Percentiles rank a stretch among this genome's conserved stretches.
Evolutionary conservation across 306 rosid genomes (phyloP).

Genomic region (Cucurbita moschata): DNA sequence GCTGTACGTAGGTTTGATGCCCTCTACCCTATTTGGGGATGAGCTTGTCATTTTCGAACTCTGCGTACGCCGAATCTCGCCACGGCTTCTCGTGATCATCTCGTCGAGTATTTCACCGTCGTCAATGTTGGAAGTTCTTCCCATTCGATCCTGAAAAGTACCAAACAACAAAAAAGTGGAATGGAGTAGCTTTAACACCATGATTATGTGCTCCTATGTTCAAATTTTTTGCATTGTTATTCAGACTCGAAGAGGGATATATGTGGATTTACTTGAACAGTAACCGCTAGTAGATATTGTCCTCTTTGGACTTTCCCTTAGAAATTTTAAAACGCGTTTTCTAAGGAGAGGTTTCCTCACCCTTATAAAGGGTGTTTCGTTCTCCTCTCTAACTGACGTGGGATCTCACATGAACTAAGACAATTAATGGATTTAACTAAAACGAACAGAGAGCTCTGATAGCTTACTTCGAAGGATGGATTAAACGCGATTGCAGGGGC

Average conservation of each 20-base stretch:
- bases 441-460: background rate
- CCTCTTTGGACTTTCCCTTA: no score
- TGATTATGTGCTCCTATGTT: background rate
- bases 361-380: no score
- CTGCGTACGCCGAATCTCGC: constrained; percentile 60
- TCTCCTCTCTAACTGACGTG: no score
- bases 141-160: constrained; percentile 33
- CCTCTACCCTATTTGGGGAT: constrained; percentile 42
- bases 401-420: background rate
- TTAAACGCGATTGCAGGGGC: constrained; percentile 67
- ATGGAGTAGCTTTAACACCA: background rate
- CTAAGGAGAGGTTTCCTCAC: no score
- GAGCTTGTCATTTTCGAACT: constrained; percentile 66
- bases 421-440: background rate
- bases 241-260: background rate
- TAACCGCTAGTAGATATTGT: no score
- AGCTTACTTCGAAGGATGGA: constrained; percentile 60
- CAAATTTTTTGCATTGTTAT: background rate
- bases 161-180: background rate
- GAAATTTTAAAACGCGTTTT: no score
- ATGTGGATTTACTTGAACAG: background rate
- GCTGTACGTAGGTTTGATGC: constrained; percentile 36
- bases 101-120: constrained; percentile 82
- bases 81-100: constrained; percentile 79
- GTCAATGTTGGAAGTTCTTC: constrained; percentile 28